Evolutionary conservation across 441 rosid species (phyloP).

Genomic region (Metrosideros polymorpha): DNA sequence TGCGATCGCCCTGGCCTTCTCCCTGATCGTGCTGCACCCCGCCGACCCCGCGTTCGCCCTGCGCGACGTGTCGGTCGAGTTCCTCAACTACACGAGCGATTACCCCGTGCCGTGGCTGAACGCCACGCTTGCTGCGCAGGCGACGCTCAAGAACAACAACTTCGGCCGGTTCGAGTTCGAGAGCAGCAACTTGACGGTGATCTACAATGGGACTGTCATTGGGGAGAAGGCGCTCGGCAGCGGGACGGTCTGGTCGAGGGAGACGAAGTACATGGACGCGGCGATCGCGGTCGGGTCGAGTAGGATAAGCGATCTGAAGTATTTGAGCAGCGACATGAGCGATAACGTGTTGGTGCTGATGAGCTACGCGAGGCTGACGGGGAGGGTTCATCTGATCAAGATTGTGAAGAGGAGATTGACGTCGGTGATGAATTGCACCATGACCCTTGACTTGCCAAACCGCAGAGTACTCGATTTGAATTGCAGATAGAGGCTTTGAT

Average conservation of each 20-base stretch:
- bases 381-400: neutral
- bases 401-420: neutral
- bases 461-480: neutral
- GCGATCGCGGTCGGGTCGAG: neutral
- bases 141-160: neutral
- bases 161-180: neutral
- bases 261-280: neutral
- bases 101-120: neutral
- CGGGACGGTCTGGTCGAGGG: neutral
- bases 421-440: slow-evolving; percentile 9
- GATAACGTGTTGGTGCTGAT: neutral
- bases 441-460: neutral
- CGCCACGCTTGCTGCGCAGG: neutral
- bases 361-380: neutral
- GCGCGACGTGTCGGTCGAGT: neutral
- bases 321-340: neutral
- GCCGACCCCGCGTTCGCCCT: neutral
- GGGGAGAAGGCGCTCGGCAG: neutral
- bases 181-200: neutral
- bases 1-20: neutral
- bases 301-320: neutral
- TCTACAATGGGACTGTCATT: neutral
- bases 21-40: neutral
- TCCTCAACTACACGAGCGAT: neutral
- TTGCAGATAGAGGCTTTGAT: neutral